A percentile compares a stretch with the other conserved stretches of the same genome.
Conservation (phyloP, 306 rosid genomes). For the Ormosia semicastrata region DNA sequence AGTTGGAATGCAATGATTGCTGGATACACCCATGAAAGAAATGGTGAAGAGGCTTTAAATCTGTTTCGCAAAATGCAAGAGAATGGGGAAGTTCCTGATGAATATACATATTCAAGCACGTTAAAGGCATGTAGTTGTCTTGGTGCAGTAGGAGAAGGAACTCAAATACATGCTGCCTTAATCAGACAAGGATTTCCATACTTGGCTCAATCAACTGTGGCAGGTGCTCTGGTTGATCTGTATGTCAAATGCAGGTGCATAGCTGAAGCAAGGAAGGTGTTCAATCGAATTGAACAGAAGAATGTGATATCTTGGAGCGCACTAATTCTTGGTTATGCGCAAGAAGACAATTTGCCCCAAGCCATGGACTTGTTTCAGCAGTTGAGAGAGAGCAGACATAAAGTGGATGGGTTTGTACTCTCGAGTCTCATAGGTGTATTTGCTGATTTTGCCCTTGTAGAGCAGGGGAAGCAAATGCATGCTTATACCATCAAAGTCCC, state of each 20-base stretch:
- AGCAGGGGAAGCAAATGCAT: constrained; percentile 72
- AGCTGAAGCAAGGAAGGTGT: constrained; percentile 53
- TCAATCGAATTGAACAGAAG: constrained; percentile 45
- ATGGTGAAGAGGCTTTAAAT: constrained; percentile 48
- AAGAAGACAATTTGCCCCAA: constrained; percentile 47
- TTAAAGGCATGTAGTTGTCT: constrained; percentile 59
- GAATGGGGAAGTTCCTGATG: constrained; percentile 52
- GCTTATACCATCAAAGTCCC: constrained; percentile 53
- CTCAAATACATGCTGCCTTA: constrained; percentile 53
- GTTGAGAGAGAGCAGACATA: constrained; percentile 45
- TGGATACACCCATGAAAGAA: constrained; percentile 38
- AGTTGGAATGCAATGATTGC: constrained; percentile 74
- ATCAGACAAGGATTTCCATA: constrained; percentile 47
- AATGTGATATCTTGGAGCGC: constrained; percentile 57
- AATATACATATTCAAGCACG: constrained; percentile 50
- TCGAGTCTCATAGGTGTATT: constrained; percentile 61
- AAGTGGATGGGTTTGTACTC: constrained; percentile 56
- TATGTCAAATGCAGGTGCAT: constrained; percentile 51
- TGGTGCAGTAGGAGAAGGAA: constrained; percentile 51
- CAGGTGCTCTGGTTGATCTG: constrained; percentile 61
- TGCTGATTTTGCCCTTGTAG: constrained; percentile 60
- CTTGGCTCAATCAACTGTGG: constrained; percentile 37
- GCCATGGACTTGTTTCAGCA: constrained; percentile 58
- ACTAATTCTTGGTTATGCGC: constrained; percentile 64
- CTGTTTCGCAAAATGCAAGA: constrained; percentile 50